These are phyloP conservation scores for Eutrema salsugineum DNA, from an alignment of 441 rosid species.

Conservation along the genomic window DNA sequence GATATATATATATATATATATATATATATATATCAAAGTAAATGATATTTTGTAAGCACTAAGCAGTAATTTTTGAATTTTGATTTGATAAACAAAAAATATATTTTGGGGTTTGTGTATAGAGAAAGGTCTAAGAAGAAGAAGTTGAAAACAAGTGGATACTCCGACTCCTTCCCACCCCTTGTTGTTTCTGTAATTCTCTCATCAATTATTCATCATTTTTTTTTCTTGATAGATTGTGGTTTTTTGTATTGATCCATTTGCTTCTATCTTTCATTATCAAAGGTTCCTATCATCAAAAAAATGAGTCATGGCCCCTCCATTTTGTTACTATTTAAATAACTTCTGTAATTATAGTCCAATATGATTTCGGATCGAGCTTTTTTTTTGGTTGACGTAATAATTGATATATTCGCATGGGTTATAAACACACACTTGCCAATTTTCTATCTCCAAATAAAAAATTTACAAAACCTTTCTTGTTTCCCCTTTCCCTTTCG, in stretches of 20 bases:
- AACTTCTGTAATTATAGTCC: not conserved
- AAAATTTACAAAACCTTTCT: not conserved
- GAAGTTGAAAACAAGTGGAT: slow-evolving; percentile 65
- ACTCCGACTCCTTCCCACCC: slow-evolving; percentile 30
- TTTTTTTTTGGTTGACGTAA: not conserved
- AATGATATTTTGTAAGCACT: not conserved
- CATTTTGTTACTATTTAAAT: not conserved
- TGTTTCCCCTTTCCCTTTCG: too few species aligned
- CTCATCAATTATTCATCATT: slow-evolving; percentile 41
- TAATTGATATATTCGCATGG: not conserved
- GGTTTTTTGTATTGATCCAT: slow-evolving; percentile 63
- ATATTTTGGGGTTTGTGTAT: slow-evolving; percentile 16
- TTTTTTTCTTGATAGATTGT: slow-evolving; percentile 20
- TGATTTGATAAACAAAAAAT: not conserved
- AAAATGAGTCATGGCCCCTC: slow-evolving; percentile 21
- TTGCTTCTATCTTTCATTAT: slow-evolving; percentile 64
- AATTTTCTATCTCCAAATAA: not conserved
- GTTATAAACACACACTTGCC: not conserved
- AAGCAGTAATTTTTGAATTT: not conserved
- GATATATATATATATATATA: too few species aligned
- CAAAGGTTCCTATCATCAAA: slow-evolving; percentile 45
- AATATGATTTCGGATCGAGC: not conserved
- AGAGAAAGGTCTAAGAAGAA: slow-evolving; percentile 49
- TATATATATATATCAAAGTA: too few species aligned
- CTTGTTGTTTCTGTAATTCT: slow-evolving; percentile 56